These are phyloP conservation scores for Leccinum truebloodii DNA, from an alignment of 768 basidiomycete genomes.

Conservation along the genomic window DNA sequence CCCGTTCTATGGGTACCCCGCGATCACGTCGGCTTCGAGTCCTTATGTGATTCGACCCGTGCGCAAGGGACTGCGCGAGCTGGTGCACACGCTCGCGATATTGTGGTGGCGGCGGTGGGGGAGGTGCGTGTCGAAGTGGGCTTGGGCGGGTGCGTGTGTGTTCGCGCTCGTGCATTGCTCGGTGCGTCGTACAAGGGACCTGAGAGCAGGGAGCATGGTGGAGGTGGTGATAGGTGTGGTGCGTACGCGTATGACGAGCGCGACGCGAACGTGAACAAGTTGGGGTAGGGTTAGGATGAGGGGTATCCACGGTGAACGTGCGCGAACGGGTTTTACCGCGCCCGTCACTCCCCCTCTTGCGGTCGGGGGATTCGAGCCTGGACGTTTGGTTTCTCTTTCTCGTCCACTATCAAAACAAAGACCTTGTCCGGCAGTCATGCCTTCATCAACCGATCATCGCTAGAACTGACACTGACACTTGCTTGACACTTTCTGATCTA, in stretches of 20 bases:
- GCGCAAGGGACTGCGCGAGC: slow-evolving; percentile 68
- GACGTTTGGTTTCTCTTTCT: background rate
- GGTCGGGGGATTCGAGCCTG: background rate
- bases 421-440: background rate
- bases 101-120: slow-evolving; percentile 73
- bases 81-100: slow-evolving; percentile 57
- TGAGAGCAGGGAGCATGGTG: background rate
- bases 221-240: background rate
- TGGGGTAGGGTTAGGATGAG: background rate
- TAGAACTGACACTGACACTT: background rate
- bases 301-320: background rate
- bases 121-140: slow-evolving; percentile 26
- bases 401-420: background rate
- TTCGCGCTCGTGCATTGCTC: slow-evolving; percentile 24
- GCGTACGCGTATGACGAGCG: background rate
- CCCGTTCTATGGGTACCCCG: slow-evolving; percentile 77
- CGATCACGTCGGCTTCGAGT: slow-evolving; percentile 29
- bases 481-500: background rate
- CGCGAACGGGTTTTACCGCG: too few relatives aligned
- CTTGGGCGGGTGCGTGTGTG: slow-evolving; percentile 31
- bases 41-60: slow-evolving; percentile 55
- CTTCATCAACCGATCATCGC: background rate
- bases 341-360: background rate
- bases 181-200: background rate
- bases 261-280: background rate